Evolutionary conservation across 2,329 filamentous ascomycete species (phyloP).

Genomic region (Harringtonia aguacate): DNA sequence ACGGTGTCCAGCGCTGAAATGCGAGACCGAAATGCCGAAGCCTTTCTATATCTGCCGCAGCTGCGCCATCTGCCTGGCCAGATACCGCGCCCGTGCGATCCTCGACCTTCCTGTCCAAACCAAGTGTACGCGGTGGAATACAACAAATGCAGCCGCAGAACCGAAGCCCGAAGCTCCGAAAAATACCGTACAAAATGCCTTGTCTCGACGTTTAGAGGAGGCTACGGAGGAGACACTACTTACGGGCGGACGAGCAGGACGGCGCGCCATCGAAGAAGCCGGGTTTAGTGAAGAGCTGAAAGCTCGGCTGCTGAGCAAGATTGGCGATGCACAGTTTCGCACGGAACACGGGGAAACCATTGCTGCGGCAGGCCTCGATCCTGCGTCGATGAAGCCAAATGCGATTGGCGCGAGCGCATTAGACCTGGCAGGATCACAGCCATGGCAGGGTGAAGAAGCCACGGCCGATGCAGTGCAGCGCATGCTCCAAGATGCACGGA

Average conservation of each 20-base stretch:
- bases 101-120: too few species aligned
- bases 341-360: conserved; percentile 38
- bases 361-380: conserved; percentile 28
- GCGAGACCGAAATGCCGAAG: not conserved
- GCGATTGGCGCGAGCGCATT: conserved; percentile 57
- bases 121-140: not conserved
- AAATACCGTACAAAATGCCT: conserved; percentile 26
- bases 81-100: not conserved
- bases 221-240: conserved; percentile 53
- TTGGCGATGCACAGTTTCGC: conserved; percentile 44
- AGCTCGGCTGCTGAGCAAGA: conserved; percentile 42
- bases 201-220: conserved; percentile 48
- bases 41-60: not conserved
- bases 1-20: not conserved
- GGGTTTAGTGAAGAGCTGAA: conserved; percentile 56
- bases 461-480: conserved; percentile 67
- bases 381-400: conserved; percentile 21
- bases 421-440: conserved; percentile 53
- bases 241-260: conserved; percentile 48
- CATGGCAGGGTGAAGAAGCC: conserved; percentile 72
- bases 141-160: not conserved
- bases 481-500: conserved; percentile 73
- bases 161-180: conserved; percentile 5
- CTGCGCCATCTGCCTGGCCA: not conserved
- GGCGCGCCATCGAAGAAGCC: conserved; percentile 47